Conservation (phyloP, 2,329 filamentous ascomycete species). For the Phaeophleospora eucalypticola region DNA sequence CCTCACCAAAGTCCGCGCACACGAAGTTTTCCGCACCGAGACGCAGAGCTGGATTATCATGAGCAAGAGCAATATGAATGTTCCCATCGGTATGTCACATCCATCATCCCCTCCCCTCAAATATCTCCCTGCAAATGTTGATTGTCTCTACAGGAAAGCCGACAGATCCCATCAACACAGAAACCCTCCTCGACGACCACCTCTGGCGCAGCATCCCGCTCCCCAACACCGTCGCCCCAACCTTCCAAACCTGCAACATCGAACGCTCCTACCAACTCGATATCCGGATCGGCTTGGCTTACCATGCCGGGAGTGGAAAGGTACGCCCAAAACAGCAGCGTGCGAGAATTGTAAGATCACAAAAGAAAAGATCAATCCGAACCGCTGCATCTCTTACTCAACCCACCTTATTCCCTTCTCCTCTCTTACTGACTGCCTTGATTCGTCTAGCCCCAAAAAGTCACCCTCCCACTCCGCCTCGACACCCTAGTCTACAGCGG, state of each 20-base stretch:
- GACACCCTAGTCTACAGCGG: conserved; percentile 81
- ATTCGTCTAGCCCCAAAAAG: conserved; percentile 52
- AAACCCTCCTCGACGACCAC: conserved; percentile 48
- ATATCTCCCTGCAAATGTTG: no score
- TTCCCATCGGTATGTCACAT: conserved; percentile 67
- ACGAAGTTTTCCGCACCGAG: conserved; percentile 68
- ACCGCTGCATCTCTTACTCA: no score
- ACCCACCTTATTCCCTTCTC: no score
- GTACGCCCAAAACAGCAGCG: conserved; percentile 37
- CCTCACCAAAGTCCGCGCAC: conserved; percentile 72
- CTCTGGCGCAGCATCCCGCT: conserved; percentile 70
- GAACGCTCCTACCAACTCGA: conserved; percentile 78
- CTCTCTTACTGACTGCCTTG: no score
- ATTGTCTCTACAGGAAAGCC: conserved; percentile 29
- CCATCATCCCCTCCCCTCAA: no score
- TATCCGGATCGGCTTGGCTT: conserved; percentile 71
- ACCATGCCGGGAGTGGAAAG: conserved; percentile 54
- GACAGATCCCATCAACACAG: conserved; percentile 55
- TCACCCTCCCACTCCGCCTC: conserved; percentile 75
- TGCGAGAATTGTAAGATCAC: conserved; percentile 20
- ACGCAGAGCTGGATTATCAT: conserved; percentile 70
- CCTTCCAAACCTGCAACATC: conserved; percentile 86
- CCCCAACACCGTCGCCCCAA: conserved; percentile 81
- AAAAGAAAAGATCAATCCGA: no score
- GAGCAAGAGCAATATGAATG: conserved; percentile 65